A percentile compares a stretch with the other conserved stretches of the same genome.
These are phyloP conservation scores for Cnidoscolus chayamansa DNA, from an alignment of 441 rosid genomes.

Conservation along the genomic window DNA sequence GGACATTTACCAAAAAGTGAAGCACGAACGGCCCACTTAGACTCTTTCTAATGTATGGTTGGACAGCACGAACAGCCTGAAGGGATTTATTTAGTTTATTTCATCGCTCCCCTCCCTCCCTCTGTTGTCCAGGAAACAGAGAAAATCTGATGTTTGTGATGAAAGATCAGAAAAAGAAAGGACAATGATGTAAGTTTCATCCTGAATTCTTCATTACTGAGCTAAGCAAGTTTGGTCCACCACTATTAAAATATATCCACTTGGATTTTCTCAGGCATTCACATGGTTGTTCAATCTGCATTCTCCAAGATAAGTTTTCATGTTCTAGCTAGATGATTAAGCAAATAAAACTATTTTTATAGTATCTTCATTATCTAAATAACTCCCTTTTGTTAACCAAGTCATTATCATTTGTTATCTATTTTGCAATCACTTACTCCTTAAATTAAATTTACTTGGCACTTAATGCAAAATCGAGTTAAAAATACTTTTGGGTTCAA, in stretches of 20 bases:
- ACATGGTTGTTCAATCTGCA: background rate
- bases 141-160: slow-evolving; percentile 16
- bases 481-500: background rate
- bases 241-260: background rate
- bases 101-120: background rate
- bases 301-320: background rate
- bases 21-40: slow-evolving; percentile 19
- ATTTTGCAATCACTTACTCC: no score
- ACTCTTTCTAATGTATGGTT: slow-evolving; percentile 1
- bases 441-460: no score
- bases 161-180: background rate
- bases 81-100: background rate
- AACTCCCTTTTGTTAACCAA: no score
- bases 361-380: no score
- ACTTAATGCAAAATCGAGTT: no score
- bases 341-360: no score
- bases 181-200: background rate
- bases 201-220: background rate
- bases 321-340: no score
- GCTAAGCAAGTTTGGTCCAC: slow-evolving; percentile 14
- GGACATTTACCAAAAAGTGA: slow-evolving; percentile 17
- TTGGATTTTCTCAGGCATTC: background rate
- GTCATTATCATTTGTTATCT: no score
- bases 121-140: background rate
- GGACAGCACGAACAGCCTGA: background rate